phyloP scores from a whole-genome alignment of 2,329 filamentous ascomycete genomes.

The Byssothecium circinans region DNA sequence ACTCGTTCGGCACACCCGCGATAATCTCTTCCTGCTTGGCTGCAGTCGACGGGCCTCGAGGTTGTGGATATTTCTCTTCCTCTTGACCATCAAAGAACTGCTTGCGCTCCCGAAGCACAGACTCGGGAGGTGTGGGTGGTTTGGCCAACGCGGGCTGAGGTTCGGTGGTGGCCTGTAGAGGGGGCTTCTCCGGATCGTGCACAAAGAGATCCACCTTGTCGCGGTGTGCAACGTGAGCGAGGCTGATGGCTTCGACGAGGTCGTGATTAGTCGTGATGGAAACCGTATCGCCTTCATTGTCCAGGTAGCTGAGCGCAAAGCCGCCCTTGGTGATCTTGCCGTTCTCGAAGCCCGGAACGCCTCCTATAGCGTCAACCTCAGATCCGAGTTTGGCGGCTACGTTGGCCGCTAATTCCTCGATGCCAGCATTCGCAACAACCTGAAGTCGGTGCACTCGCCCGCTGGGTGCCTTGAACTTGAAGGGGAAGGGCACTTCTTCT shows the following conservation, averaged over 20 bases:
- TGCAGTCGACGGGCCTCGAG: constrained; percentile 50
- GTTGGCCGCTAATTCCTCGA: constrained; percentile 73
- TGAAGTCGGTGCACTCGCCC: constrained; percentile 93
- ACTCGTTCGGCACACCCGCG: constrained; percentile 87
- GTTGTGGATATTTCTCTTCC: constrained; percentile 53
- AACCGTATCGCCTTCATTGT: constrained; percentile 95
- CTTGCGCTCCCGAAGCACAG: constrained; percentile 51
- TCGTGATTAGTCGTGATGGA: constrained; percentile 97
- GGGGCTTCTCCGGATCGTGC: constrained; percentile 88
- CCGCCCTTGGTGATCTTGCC: constrained; percentile 75
- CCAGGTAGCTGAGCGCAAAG: constrained; percentile 91
- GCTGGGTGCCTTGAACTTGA: constrained; percentile 98
- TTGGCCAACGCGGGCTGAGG: constrained; percentile 58
- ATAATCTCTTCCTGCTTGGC: constrained; percentile 75
- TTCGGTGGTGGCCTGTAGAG: constrained; percentile 66
- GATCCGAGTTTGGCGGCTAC: constrained; percentile 82
- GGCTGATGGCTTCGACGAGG: constrained; percentile 81
- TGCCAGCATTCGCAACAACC: constrained; percentile 76
- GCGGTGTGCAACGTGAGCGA: constrained; percentile 73
- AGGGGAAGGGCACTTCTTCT: constrained; percentile 81
- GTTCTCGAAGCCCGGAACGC: constrained; percentile 74
- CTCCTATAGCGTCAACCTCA: constrained; percentile 83
- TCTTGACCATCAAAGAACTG: constrained; percentile 58
- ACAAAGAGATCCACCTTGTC: constrained; percentile 98
- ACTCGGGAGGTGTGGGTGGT: constrained; percentile 57